phyloP scores from a whole-genome alignment of 108 stramenopile genomes.

The Cyclotella kingstonii region DNA sequence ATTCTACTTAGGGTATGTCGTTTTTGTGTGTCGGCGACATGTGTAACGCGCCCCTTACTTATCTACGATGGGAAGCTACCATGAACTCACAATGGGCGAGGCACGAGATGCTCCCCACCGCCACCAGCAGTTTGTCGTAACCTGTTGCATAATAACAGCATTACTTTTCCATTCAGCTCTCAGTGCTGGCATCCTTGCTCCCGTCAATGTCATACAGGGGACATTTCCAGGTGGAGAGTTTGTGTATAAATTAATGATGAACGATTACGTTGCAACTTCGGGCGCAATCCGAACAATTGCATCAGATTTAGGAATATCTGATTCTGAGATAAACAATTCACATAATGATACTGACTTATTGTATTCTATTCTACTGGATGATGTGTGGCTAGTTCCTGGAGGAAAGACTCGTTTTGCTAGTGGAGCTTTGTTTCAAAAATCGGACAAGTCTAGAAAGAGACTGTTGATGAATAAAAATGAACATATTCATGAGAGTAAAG shows the following conservation, averaged over 20 bases:
- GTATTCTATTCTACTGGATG: conserved; percentile 66
- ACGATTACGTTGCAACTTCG: conserved; percentile 67
- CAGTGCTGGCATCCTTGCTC: conserved; percentile 48
- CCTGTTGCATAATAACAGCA: conserved; percentile 48
- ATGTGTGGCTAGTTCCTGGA: conserved; percentile 46
- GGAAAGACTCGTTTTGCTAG: conserved; percentile 53
- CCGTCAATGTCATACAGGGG: conserved; percentile 19
- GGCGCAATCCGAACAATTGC: conserved; percentile 27
- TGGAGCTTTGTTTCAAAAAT: conserved; percentile 46
- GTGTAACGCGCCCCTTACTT: background rate
- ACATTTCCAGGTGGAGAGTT: conserved; percentile 69
- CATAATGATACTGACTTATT: conserved; percentile 46
- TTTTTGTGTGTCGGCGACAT: no score
- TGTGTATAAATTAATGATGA: conserved; percentile 55
- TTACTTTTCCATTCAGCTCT: conserved; percentile 44
- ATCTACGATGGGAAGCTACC: conserved; percentile 57
- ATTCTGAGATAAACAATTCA: background rate
- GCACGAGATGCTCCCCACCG: conserved; percentile 48
- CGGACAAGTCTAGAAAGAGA: conserved; percentile 16
- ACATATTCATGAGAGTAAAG: conserved; percentile 9
- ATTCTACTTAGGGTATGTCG: no score
- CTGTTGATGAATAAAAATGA: conserved; percentile 44
- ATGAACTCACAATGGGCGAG: conserved; percentile 71
- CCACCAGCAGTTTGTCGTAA: conserved; percentile 55
- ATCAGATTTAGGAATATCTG: conserved; percentile 35